phyloP scores from a whole-genome alignment of 352 stramenopile genomes.

The Phytophthora rubi region DNA sequence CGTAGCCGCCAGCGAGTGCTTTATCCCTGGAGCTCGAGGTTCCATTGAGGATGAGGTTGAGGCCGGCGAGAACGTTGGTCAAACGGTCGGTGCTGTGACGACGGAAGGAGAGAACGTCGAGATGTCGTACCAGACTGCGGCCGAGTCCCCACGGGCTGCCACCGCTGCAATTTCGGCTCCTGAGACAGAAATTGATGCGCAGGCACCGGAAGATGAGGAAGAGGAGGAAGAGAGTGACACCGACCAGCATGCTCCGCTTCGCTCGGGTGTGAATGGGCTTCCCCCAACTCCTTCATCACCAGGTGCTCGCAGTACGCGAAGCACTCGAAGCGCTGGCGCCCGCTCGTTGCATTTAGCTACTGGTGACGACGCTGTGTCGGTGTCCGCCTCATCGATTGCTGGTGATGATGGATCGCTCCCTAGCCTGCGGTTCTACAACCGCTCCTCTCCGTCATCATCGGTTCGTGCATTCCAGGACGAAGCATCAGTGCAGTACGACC shows the following conservation, averaged over 20 bases:
- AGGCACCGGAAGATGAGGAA: conserved; percentile 50
- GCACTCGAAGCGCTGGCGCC: conserved; percentile 33
- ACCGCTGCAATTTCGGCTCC: conserved; percentile 46
- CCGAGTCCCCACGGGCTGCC: conserved; percentile 67
- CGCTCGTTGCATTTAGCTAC: conserved; percentile 43
- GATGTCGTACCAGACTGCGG: conserved; percentile 67
- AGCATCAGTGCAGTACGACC: conserved; percentile 68
- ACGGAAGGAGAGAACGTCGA: conserved; percentile 70
- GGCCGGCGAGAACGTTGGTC: conserved; percentile 44
- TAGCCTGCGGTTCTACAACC: conserved; percentile 68
- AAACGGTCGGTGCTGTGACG: conserved; percentile 78
- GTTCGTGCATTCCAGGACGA: conserved; percentile 83
- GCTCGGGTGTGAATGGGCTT: conserved; percentile 21
- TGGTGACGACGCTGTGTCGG: conserved; percentile 46
- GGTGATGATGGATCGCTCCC: conserved; percentile 58
- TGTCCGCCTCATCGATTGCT: conserved; percentile 51
- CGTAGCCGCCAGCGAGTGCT: conserved; percentile 68
- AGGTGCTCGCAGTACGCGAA: conserved; percentile 44
- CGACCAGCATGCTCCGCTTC: conserved; percentile 32
- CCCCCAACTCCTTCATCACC: conserved; percentile 43
- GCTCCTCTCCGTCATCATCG: conserved; percentile 82
- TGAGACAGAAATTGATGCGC: conserved; percentile 73
- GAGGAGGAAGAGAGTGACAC: conserved; percentile 49
- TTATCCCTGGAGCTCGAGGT: conserved; percentile 41
- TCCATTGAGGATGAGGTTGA: conserved; percentile 56